Evolutionary conservation across 2,329 filamentous ascomycete genomes (phyloP).

Genomic region (Fonsecaea monophora): DNA sequence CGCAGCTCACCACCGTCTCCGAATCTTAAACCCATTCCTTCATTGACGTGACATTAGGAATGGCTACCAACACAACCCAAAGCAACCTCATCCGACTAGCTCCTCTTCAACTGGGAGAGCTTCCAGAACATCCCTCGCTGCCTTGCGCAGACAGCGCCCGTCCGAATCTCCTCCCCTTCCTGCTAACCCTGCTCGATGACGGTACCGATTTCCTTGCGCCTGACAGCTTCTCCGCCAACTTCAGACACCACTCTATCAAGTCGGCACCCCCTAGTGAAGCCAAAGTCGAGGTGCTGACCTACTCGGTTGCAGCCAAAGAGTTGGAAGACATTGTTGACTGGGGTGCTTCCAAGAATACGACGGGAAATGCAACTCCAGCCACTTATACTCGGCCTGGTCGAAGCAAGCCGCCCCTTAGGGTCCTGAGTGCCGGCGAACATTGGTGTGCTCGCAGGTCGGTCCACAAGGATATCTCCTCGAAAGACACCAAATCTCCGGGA

Average conservation of each 20-base stretch:
- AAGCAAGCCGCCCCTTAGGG: conserved; percentile 23
- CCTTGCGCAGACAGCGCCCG: conserved; percentile 17
- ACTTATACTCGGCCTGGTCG: conserved; percentile 20
- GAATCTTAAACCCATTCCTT: not conserved
- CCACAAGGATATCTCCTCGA: conserved; percentile 41
- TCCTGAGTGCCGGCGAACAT: conserved; percentile 42
- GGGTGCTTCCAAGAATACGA: not conserved
- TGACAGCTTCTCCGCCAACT: conserved; percentile 30
- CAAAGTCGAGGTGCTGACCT: conserved; percentile 36
- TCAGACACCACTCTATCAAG: conserved; percentile 37
- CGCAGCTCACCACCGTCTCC: not conserved
- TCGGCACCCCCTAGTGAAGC: conserved; percentile 33
- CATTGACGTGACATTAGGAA: not conserved
- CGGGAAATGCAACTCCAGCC: not conserved
- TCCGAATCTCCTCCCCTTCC: conserved; percentile 34
- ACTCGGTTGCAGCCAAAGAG: conserved; percentile 28
- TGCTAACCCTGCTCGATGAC: conserved; percentile 36
- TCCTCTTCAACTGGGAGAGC: conserved; percentile 33
- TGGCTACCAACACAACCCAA: conserved; percentile 26
- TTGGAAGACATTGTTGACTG: conserved; percentile 26
- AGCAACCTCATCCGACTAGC: conserved; percentile 38
- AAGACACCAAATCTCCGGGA: conserved; percentile 41
- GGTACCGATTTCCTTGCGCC: conserved; percentile 36
- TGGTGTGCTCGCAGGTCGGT: conserved; percentile 52
- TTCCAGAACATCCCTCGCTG: conserved; percentile 37